Evolutionary conservation across 352 stramenopile species (phyloP).

Genomic region (Hyaloperonospora brassicae): DNA sequence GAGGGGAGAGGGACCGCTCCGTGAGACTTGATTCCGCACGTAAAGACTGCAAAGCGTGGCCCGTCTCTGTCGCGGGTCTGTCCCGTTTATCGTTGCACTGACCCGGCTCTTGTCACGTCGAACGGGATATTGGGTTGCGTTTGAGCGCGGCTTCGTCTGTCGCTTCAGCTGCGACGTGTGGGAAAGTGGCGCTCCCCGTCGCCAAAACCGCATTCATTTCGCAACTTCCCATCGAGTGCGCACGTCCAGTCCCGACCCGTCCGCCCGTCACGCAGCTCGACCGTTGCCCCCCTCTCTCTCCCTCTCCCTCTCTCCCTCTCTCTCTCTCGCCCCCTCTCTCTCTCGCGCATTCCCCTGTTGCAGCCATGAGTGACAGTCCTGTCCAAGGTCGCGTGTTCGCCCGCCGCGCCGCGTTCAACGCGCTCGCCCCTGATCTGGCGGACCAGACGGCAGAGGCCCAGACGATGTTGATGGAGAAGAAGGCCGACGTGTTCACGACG

Average conservation of each 20-base stretch:
- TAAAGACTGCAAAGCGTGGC: not conserved
- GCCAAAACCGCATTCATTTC: constrained; percentile 13
- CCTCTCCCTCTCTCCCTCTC: no score
- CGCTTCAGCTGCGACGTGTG: constrained; percentile 3
- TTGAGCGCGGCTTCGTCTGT: not conserved
- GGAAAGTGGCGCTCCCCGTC: not conserved
- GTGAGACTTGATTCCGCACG: no score
- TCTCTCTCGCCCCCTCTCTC: no score
- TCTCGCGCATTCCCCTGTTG: no score
- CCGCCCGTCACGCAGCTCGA: no score
- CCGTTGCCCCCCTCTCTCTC: no score
- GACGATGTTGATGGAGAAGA: constrained; percentile 34
- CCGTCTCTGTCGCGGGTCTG: not conserved
- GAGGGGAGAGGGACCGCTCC: no score
- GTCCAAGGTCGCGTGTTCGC: constrained; percentile 31
- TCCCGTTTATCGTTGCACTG: not conserved
- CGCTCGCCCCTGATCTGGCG: constrained; percentile 24
- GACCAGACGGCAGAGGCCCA: constrained; percentile 24
- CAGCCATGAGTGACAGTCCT: constrained; percentile 17
- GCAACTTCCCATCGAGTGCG: constrained; percentile 22
- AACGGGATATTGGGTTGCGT: constrained; percentile 9
- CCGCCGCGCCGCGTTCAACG: constrained; percentile 16
- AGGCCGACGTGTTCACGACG: constrained; percentile 31
- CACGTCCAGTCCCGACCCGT: not conserved
- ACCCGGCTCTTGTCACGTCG: not conserved